Percentiles rank a stretch among this genome's conserved stretches.
phyloP scores from a whole-genome alignment of 75 land plant species.

The Larix kaempferi region DNA sequence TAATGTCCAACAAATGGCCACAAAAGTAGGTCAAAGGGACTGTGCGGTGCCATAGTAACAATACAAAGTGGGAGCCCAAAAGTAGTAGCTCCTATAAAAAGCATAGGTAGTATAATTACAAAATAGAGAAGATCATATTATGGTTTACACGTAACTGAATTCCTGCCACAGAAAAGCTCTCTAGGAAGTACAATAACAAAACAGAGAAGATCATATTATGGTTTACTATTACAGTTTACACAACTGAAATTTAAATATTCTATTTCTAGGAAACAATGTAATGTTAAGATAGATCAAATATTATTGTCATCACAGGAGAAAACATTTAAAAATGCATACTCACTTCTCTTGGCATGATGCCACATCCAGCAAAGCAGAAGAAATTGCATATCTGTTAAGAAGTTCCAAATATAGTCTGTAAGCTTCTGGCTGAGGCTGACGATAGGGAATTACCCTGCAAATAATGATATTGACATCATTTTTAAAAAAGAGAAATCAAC shows the following conservation, averaged over 20 bases:
- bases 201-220: background rate
- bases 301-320: background rate
- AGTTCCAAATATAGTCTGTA: constrained; percentile 59
- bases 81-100: too few relatives aligned
- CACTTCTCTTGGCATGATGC: constrained; percentile 42
- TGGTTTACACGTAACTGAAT: too few relatives aligned
- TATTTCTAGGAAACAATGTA: background rate
- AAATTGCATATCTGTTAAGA: constrained; percentile 43
- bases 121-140: too few relatives aligned
- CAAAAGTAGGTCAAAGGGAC: too few relatives aligned
- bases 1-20: too few relatives aligned
- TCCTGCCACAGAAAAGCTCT: background rate
- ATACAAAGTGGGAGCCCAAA: too few relatives aligned
- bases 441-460: constrained; percentile 50
- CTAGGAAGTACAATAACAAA: background rate
- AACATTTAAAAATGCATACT: constrained; percentile 4
- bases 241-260: background rate
- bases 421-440: constrained; percentile 58
- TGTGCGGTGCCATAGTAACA: too few relatives aligned
- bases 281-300: background rate
- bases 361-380: constrained; percentile 11
- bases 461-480: background rate
- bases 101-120: too few relatives aligned
- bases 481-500: background rate
- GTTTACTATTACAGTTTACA: background rate